These are phyloP conservation scores for Tricholoma flavovirens DNA, from an alignment of 768 basidiomycete species.

Conservation along the genomic window DNA sequence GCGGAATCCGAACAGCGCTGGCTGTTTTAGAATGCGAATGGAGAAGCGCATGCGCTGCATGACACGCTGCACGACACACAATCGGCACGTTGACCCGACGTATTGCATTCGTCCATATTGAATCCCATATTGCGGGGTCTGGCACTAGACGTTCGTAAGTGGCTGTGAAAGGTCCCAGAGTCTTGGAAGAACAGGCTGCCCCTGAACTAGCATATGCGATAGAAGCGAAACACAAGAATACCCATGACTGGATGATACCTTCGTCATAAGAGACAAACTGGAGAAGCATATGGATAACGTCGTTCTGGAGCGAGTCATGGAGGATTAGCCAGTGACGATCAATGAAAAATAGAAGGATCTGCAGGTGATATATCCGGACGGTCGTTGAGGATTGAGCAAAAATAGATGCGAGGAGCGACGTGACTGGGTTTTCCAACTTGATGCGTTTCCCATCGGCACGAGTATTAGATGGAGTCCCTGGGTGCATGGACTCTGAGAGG, in stretches of 20 bases:
- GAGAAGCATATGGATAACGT: constrained; percentile 50
- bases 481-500: constrained; percentile 52
- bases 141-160: not conserved
- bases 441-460: constrained; percentile 42
- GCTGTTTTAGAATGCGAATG: constrained; percentile 24
- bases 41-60: constrained; percentile 50
- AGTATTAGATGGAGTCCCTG: constrained; percentile 15
- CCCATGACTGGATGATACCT: constrained; percentile 70
- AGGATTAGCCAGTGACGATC: constrained; percentile 69
- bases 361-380: constrained; percentile 49
- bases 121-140: constrained; percentile 52
- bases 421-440: constrained; percentile 55
- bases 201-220: constrained; percentile 45
- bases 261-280: constrained; percentile 64
- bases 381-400: constrained; percentile 25
- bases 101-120: constrained; percentile 78
- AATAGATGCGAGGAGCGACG: constrained; percentile 47
- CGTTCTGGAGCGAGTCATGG: constrained; percentile 50
- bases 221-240: constrained; percentile 73
- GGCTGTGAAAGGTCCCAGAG: not conserved
- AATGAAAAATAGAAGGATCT: constrained; percentile 80
- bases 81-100: constrained; percentile 63
- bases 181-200: not conserved
- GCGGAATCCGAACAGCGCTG: constrained; percentile 21
- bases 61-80: constrained; percentile 77